phyloP scores from a whole-genome alignment of 371 early-diverging fungal genomes.

The Neoconidiobolus thromboides region DNA sequence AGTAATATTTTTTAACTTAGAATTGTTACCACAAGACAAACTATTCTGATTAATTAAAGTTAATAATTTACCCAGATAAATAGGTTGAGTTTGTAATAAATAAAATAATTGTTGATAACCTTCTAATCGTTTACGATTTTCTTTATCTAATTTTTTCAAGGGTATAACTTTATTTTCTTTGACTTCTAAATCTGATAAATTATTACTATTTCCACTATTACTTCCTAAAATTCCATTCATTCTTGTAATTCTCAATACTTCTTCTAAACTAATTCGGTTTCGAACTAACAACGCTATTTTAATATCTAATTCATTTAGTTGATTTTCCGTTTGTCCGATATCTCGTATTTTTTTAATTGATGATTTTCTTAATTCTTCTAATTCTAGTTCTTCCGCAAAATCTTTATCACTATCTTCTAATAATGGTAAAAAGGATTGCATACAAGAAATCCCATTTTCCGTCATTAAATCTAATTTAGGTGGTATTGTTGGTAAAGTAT shows the following conservation, averaged over 20 bases:
- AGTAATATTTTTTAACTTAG: too few relatives aligned
- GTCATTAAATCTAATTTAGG: constrained; percentile 28
- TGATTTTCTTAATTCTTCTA: constrained; percentile 66
- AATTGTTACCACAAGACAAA: constrained; percentile 7
- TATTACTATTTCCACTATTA: not conserved
- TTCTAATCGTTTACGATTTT: constrained; percentile 52
- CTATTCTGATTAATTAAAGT: constrained; percentile 49
- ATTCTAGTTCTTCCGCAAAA: constrained; percentile 74
- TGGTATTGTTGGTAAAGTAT: not conserved
- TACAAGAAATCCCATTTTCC: not conserved
- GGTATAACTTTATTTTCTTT: constrained; percentile 3
- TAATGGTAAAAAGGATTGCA: constrained; percentile 75
- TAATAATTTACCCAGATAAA: constrained; percentile 75
- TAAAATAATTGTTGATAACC: constrained; percentile 88
- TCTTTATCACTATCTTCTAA: constrained; percentile 82
- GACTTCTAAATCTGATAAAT: not conserved
- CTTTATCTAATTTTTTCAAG: constrained; percentile 62
- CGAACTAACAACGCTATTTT: constrained; percentile 93
- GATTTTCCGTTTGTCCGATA: constrained; percentile 60
- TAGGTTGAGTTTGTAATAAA: constrained; percentile 88
- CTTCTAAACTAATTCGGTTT: constrained; percentile 89
- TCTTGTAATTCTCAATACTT: constrained; percentile 24
- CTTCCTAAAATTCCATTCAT: not conserved
- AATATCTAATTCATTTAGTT: constrained; percentile 80
- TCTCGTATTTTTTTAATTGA: constrained; percentile 78